phyloP scores from a whole-genome alignment of 2,329 filamentous ascomycete genomes.

The Ophiostoma fasciatum region DNA sequence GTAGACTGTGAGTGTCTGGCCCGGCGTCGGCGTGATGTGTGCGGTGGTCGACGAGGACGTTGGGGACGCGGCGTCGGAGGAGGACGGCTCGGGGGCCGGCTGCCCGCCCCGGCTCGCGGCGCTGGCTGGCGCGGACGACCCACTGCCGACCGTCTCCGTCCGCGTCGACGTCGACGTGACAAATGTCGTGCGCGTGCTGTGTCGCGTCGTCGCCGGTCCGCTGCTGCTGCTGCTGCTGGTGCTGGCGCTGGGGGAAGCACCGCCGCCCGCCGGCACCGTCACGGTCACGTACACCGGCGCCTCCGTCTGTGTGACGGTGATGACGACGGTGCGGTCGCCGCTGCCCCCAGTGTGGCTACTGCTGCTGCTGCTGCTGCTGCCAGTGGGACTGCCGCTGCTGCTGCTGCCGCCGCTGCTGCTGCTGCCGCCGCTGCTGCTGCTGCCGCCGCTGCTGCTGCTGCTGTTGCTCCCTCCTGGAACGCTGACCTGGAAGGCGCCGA shows the following conservation, averaged over 20 bases:
- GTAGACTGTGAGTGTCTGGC: neutral
- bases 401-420: slow-evolving; percentile 10
- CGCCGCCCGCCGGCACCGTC: slow-evolving; percentile 1
- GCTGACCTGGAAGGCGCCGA: slow-evolving; percentile 28
- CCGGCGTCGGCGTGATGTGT: neutral
- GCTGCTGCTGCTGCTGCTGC: neutral
- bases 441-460: slow-evolving; percentile 4
- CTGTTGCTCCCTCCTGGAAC: slow-evolving; percentile 14
- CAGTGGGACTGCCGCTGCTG: slow-evolving; percentile 5
- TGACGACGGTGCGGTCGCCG: slow-evolving; percentile 21
- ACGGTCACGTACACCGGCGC: slow-evolving; percentile 7
- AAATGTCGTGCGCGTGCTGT: too few relatives aligned
- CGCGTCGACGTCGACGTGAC: too few relatives aligned
- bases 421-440: slow-evolving; percentile 5
- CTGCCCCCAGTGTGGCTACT: slow-evolving; percentile 6
- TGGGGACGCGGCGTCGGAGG: too few relatives aligned
- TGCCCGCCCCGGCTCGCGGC: too few relatives aligned
- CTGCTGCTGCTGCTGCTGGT: neutral
- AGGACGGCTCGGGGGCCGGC: too few relatives aligned
- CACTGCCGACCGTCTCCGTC: too few relatives aligned
- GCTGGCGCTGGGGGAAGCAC: neutral
- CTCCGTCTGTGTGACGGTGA: slow-evolving; percentile 25
- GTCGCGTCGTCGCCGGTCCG: too few relatives aligned
- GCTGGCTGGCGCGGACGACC: too few relatives aligned
- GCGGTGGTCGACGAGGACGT: neutral